phyloP scores from a whole-genome alignment of 2,329 filamentous ascomycete genomes.

The Epichloe sylvatica region DNA sequence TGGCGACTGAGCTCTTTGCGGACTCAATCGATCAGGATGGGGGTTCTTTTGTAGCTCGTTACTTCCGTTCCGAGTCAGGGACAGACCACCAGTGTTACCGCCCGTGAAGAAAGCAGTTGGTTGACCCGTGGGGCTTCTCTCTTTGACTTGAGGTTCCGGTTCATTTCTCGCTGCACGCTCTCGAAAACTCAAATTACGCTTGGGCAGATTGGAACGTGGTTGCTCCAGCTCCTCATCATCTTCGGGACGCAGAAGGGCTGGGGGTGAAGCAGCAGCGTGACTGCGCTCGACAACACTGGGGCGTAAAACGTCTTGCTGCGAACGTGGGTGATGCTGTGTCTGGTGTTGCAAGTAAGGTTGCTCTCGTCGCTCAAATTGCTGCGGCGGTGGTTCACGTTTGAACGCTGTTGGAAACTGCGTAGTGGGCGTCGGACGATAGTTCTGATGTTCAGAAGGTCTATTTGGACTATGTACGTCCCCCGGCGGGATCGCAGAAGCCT shows the following conservation, averaged over 20 bases:
- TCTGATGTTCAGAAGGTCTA: background rate
- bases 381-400: background rate
- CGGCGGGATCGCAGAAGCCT: conserved; percentile 10
- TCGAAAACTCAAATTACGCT: conserved; percentile 46
- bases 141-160: conserved; percentile 19
- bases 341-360: background rate
- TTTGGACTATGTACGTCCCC: conserved; percentile 13
- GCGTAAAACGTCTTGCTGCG: background rate
- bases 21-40: conserved; percentile 36
- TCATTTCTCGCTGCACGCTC: conserved; percentile 39
- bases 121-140: conserved; percentile 11
- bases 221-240: conserved; percentile 8
- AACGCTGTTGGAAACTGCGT: background rate
- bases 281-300: conserved; percentile 1
- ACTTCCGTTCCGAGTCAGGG: conserved; percentile 35
- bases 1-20: conserved; percentile 15
- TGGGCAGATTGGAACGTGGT: conserved; percentile 25
- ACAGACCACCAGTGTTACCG: conserved; percentile 20
- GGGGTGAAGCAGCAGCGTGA: conserved; percentile 11
- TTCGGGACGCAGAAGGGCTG: conserved; percentile 8
- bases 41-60: conserved; percentile 46
- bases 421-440: background rate
- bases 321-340: background rate
- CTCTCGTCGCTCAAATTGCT: background rate
- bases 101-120: conserved; percentile 10